Base-by-base conservation (phyloP, 352 stramenopile genomes). In the Phytophthora hibernalis region DNA sequence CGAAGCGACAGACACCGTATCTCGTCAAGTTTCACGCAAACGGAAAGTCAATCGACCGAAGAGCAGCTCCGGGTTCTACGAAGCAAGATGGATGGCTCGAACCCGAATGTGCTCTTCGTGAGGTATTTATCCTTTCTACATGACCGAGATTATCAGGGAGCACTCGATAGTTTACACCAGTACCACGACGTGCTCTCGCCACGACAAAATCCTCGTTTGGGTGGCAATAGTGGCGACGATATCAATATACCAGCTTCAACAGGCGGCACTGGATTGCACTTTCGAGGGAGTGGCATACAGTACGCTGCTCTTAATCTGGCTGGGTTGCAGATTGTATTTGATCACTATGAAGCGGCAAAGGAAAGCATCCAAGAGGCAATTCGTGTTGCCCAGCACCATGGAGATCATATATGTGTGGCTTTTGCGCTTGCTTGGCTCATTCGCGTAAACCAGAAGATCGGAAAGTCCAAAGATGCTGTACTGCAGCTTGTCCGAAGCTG, bases 161-260 rank as follows among this genome's bases (percentile, higher is more conserved):
- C 95, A 20, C 65, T 98, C 5, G 89, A 98, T 56, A 87, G 80
- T 24, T 78, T 98, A n/a, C 93, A 98, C 61, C 80, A 90, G 55
- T 98, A 98, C 63, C 96, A 98, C 75, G 95, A 98, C 57, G 87
- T 97, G 54, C 80, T 88, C 9, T 90, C 97, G 30, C 82, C 92
- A 24, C 74, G 52, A 22, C 61, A 58, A 74, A 66, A 58, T 30
- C 47, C n/a, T 54, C 59, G 51, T 8, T 20, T 50, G 13, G 47
- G 28, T 26, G 24, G 15, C n/a, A 68, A 16, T 38, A 43, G n/a
- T 20, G 11, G 21, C 13, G 30, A 43, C 21, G 62, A 76, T 51
- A 50, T 15, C 13, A 61, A 10, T 49, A 64, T 33, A 40, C 47
- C 33, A n/a, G 53, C 31, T 10, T 28, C 59, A 24, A 15, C 48